Evolutionary conservation across 805 yeast species (phyloP).

Genomic region (Candida nitratophila): DNA sequence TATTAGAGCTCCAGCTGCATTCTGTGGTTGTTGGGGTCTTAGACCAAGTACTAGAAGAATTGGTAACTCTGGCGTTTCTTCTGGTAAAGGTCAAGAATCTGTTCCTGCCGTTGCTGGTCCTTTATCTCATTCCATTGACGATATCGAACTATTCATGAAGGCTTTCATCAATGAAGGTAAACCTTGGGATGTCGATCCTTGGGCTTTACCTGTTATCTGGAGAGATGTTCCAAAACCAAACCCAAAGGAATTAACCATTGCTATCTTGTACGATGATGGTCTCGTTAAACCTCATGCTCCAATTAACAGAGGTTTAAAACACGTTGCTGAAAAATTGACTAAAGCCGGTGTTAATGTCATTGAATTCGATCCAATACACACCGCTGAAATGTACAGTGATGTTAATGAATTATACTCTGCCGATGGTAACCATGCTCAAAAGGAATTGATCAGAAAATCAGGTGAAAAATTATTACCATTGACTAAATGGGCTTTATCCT

Average conservation of each 20-base stretch:
- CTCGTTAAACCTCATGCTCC: slow-evolving; percentile 65
- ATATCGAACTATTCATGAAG: slow-evolving; percentile 63
- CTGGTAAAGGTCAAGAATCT: slow-evolving; percentile 58
- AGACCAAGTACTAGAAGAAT: slow-evolving; percentile 56
- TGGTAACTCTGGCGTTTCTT: slow-evolving; percentile 43
- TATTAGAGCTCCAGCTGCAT: slow-evolving; percentile 63
- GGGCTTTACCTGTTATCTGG: slow-evolving; percentile 47
- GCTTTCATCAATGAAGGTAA: slow-evolving; percentile 52
- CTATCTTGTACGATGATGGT: slow-evolving; percentile 58
- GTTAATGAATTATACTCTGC: slow-evolving; percentile 50
- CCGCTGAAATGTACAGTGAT: slow-evolving; percentile 51
- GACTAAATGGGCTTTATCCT: slow-evolving; percentile 53
- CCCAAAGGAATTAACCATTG: slow-evolving; percentile 46
- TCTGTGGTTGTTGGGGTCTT: slow-evolving; percentile 53
- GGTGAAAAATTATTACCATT: slow-evolving; percentile 67
- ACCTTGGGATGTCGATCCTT: slow-evolving; percentile 50
- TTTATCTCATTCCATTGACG: slow-evolving; percentile 55
- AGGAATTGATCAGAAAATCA: slow-evolving; percentile 42
- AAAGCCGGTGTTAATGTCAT: slow-evolving; percentile 54
- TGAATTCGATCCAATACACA: slow-evolving; percentile 50
- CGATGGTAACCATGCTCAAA: slow-evolving; percentile 62
- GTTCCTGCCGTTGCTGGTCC: slow-evolving; percentile 67
- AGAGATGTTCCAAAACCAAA: slow-evolving; percentile 32
- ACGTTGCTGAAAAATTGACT: slow-evolving; percentile 44
- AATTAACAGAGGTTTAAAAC: slow-evolving; percentile 46